Evolutionary conservation across 768 basidiomycete species (phyloP).

Genomic region (Coprinellus micaceus): DNA sequence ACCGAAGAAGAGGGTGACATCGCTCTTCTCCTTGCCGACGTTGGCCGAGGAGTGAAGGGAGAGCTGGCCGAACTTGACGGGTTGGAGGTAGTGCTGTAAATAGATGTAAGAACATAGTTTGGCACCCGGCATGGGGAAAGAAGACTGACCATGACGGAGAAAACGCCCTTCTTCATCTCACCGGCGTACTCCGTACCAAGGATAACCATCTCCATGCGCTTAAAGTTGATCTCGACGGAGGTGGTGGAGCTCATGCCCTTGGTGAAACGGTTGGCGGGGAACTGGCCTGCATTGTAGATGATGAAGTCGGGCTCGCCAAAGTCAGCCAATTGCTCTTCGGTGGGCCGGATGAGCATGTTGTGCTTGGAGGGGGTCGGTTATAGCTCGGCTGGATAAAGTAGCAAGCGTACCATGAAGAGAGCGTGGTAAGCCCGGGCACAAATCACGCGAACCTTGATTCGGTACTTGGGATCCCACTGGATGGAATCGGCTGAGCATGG

Average conservation of each 20-base stretch:
- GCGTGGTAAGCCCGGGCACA: conserved; percentile 98
- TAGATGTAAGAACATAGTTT: conserved; percentile 11
- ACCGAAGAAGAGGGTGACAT: conserved; percentile 98
- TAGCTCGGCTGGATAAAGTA: conserved; percentile 16
- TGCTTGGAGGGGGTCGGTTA: conserved; percentile 48
- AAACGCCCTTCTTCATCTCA: conserved; percentile 99
- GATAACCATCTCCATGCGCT: conserved; percentile 99
- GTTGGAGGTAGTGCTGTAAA: conserved; percentile 89
- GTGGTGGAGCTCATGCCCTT: conserved; percentile 99
- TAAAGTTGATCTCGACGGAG: conserved; percentile 99
- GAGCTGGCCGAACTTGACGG: conserved; percentile 96
- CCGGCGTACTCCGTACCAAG: conserved; percentile 97
- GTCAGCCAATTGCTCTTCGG: conserved; percentile 85
- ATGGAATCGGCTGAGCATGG: conserved; percentile 9
- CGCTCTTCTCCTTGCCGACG: conserved; percentile 81
- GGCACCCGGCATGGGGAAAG: neutral
- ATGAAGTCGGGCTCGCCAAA: conserved; percentile 99
- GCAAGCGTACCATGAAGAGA: conserved; percentile 83
- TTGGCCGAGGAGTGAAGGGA: conserved; percentile 98
- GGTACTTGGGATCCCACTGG: conserved; percentile 97
- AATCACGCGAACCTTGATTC: conserved; percentile 99
- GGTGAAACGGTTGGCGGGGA: conserved; percentile 99
- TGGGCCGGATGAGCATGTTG: conserved; percentile 99
- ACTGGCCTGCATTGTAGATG: conserved; percentile 99
- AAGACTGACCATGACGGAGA: conserved; percentile 84